phyloP scores from a whole-genome alignment of 352 stramenopile genomes.

The Globisporangium iwayamae region DNA sequence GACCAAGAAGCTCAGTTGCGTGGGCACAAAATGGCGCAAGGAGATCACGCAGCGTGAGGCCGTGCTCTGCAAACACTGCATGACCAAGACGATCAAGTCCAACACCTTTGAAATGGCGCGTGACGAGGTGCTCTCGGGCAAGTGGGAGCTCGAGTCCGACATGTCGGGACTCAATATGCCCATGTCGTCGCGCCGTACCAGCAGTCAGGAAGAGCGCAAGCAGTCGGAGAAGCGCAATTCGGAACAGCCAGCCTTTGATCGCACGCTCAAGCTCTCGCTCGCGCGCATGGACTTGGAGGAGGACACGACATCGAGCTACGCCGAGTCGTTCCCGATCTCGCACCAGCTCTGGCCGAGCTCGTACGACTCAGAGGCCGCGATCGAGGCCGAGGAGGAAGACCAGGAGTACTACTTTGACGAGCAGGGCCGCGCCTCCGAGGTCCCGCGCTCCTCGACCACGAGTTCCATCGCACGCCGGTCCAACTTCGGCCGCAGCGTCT shows the following conservation, averaged over 20 bases:
- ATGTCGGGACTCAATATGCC: conserved; percentile 10
- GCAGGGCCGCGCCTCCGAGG: conserved; percentile 12
- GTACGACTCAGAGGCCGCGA: conserved; percentile 8
- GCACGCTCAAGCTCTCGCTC: conserved; percentile 16
- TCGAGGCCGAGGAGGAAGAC: conserved; percentile 5
- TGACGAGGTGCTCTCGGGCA: conserved; percentile 15
- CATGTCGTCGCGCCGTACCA: conserved; percentile 10
- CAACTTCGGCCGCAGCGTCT: neutral
- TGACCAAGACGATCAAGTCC: conserved; percentile 1
- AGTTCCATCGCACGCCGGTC: neutral
- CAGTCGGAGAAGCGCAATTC: conserved; percentile 4
- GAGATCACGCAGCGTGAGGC: conserved; percentile 11
- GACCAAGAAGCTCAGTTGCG: conserved; percentile 12
- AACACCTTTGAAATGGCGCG: conserved; percentile 14
- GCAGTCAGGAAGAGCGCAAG: conserved; percentile 3
- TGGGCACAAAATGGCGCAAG: conserved; percentile 10
- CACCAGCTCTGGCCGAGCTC: conserved; percentile 10
- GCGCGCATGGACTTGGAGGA: conserved; percentile 13
- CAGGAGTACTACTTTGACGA: conserved; percentile 18
- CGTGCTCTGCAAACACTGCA: conserved; percentile 14
- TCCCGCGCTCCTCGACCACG: conserved; percentile 5
- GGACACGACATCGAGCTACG: conserved; percentile 4
- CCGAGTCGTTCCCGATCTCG: conserved; percentile 10
- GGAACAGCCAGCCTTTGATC: conserved; percentile 3
- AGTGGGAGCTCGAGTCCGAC: conserved; percentile 13